phyloP scores from a whole-genome alignment of 2,329 filamentous ascomycete genomes.

The Hymenoscyphus infarciens region DNA sequence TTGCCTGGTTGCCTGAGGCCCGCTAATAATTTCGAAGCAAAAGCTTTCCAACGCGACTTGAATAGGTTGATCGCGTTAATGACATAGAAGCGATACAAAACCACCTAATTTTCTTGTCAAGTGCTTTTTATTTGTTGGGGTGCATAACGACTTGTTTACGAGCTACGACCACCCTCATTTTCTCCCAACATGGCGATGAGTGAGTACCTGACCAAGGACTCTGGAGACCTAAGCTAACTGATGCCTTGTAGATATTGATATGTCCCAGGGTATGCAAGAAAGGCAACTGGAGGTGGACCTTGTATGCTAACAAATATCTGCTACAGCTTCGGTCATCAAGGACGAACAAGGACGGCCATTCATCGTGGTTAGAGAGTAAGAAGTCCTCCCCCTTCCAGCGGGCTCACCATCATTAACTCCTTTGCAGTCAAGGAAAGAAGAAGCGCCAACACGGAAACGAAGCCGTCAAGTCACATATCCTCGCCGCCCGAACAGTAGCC shows the following conservation, averaged over 20 bases:
- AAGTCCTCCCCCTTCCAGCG: conserved; percentile 28
- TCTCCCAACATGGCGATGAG: conserved; percentile 55
- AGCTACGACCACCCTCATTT: conserved; percentile 20
- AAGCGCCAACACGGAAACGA: conserved; percentile 95
- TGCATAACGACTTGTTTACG: conserved; percentile 10
- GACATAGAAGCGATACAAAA: conserved; percentile 14
- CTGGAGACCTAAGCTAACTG: conserved; percentile 29
- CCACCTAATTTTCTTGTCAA: conserved; percentile 12
- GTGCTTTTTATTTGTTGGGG: conserved; percentile 8
- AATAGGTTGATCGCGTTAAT: conserved; percentile 22
- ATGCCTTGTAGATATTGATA: conserved; percentile 64
- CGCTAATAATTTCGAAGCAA: conserved; percentile 19
- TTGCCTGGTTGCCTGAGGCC: conserved; percentile 19
- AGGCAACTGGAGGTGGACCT: neutral
- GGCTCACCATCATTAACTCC: conserved; percentile 28
- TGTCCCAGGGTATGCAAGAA: conserved; percentile 67
- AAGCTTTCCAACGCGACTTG: conserved; percentile 24
- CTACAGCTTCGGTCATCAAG: conserved; percentile 72
- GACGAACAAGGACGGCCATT: conserved; percentile 97
- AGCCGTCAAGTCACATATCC: conserved; percentile 96
- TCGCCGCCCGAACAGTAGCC: conserved; percentile 91
- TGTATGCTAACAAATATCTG: conserved; percentile 25
- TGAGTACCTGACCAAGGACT: conserved; percentile 40
- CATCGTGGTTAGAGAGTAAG: conserved; percentile 96
- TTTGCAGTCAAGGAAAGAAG: conserved; percentile 85